Evolutionary conservation across 768 basidiomycete species (phyloP), one percentile per base, ranked within the genome.

Genomic region (Suillus spraguei): DNA sequence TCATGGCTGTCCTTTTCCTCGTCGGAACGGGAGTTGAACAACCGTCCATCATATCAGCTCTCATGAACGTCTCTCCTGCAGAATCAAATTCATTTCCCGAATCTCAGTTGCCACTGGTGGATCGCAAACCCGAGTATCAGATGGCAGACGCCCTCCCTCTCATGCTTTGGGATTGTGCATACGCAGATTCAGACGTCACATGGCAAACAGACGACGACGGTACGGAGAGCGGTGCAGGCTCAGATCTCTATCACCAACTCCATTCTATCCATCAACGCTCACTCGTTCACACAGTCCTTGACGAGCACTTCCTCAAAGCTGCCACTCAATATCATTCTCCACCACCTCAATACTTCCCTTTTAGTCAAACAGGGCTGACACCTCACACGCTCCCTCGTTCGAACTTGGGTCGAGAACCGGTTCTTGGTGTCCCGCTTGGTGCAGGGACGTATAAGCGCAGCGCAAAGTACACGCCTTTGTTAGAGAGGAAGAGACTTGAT

Each of bases 1-100:
- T 97, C 77, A 91, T 97, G 85, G 92, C 92, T 2, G 74, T 97
- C 58, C 82, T 99, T 22, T 94, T 98, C 75, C 87, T 97, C 56
- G 85, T 97, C 59, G 97, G 95, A 20, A 76, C 89, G 0, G 86
- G 91, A 0, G 82, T 95, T 61, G 97, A 98, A 71, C 70, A 78
- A 7, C 90, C 93, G 0, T 81, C 81, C 22, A 79, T 97, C 63
- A 79, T 98, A 16, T 79, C 85, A 13, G 79, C 87, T 13, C 81
- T 99, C 28, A 80, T 97, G 72, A 92, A 97, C 74, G 84, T 87
- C 22, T 55, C 7, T 24, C 36, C 22, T 13, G 83, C 84, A 49
- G 76, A 67, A n/a, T 68, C 68, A n/a, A 36, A 49, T 3, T 33
- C 64, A 5, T 50, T 36, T 36, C 54, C 61, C 32, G 44, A 64